Evolutionary conservation across 1,284 basidiomycete species (phyloP).

Genomic region (Cystobasidium slooffiae): DNA sequence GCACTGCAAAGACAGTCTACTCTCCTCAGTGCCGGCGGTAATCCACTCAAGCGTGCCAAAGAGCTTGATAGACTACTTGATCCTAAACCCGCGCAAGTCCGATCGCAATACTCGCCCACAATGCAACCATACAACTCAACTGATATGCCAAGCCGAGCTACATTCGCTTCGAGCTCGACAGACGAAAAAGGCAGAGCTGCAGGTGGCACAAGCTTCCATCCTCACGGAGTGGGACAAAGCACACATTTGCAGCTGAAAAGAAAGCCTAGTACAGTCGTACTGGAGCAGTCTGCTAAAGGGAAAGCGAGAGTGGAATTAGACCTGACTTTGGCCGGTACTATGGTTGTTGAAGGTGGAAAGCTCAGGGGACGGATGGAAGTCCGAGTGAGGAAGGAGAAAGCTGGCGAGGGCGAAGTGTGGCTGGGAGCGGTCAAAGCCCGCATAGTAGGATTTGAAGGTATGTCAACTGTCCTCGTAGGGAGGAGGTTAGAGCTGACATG

Average conservation of each 20-base stretch:
- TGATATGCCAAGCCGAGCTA: slow-evolving; percentile 14
- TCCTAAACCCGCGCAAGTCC: slow-evolving; percentile 15
- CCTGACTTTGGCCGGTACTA: slow-evolving; percentile 74
- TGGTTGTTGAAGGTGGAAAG: slow-evolving; percentile 78
- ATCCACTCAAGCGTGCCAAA: slow-evolving; percentile 47
- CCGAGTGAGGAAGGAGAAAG: slow-evolving; percentile 66
- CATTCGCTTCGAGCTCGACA: slow-evolving; percentile 7
- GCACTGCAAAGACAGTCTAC: slow-evolving; percentile 44
- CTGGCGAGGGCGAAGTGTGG: slow-evolving; percentile 66
- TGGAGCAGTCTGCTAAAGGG: slow-evolving; percentile 49
- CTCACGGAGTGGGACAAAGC: background rate
- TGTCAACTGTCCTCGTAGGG: slow-evolving; percentile 37
- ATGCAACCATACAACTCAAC: slow-evolving; percentile 18
- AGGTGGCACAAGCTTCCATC: slow-evolving; percentile 23
- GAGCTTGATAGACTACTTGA: slow-evolving; percentile 50
- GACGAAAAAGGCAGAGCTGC: background rate
- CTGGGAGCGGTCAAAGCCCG: slow-evolving; percentile 80
- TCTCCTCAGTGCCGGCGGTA: slow-evolving; percentile 49
- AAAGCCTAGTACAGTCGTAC: slow-evolving; percentile 40
- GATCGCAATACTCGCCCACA: slow-evolving; percentile 22
- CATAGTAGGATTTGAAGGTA: slow-evolving; percentile 83
- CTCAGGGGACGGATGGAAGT: slow-evolving; percentile 76
- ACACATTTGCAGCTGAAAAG: slow-evolving; percentile 24
- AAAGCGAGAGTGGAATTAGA: slow-evolving; percentile 82
- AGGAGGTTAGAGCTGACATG: background rate